phyloP scores from a whole-genome alignment of 495 filamentous ascomycete genomes.

The Hypoxylon crocopeplum region DNA sequence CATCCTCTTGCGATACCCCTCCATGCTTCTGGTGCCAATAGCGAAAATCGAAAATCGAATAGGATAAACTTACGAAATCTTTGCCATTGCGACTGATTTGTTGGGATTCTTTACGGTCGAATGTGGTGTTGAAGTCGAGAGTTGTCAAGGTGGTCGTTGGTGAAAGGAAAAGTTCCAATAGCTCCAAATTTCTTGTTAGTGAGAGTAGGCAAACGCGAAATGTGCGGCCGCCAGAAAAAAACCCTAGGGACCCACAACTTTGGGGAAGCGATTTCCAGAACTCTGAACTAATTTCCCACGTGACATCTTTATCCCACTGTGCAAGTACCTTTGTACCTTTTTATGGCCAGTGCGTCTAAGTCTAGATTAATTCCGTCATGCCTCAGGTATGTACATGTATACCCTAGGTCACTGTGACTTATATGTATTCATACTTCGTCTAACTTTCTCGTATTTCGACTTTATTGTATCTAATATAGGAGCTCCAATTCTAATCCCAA shows the following conservation, averaged over 20 bases:
- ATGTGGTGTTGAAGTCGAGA: slow-evolving; percentile 13
- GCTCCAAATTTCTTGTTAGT: slow-evolving; percentile 32
- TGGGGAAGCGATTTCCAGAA: slow-evolving; percentile 20
- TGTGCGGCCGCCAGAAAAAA: slow-evolving; percentile 30
- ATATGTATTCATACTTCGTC: too few species aligned
- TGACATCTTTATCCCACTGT: slow-evolving; percentile 4
- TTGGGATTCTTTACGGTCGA: slow-evolving; percentile 28
- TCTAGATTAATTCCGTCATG: too few species aligned
- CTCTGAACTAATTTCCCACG: not conserved
- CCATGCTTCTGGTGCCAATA: slow-evolving; percentile 4
- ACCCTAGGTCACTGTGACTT: too few species aligned
- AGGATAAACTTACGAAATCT: slow-evolving; percentile 53
- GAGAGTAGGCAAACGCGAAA: slow-evolving; percentile 17
- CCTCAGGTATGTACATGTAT: too few species aligned
- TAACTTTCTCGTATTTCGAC: too few species aligned
- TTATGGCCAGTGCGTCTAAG: too few species aligned
- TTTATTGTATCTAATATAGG: too few species aligned
- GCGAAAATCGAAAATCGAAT: slow-evolving; percentile 19
- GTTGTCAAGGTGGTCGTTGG: slow-evolving; percentile 19
- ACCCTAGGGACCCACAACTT: slow-evolving; percentile 37
- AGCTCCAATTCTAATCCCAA: too few species aligned
- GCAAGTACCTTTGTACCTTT: too few species aligned
- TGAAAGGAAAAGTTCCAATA: slow-evolving; percentile 7
- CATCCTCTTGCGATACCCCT: slow-evolving; percentile 17
- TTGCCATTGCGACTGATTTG: slow-evolving; percentile 56